A percentile compares a stretch with the other conserved stretches of the same genome.
These are phyloP conservation scores for Saposhnikovia divaricata DNA, from an alignment of 129 eudicot genomes.

Conservation along the genomic window DNA sequence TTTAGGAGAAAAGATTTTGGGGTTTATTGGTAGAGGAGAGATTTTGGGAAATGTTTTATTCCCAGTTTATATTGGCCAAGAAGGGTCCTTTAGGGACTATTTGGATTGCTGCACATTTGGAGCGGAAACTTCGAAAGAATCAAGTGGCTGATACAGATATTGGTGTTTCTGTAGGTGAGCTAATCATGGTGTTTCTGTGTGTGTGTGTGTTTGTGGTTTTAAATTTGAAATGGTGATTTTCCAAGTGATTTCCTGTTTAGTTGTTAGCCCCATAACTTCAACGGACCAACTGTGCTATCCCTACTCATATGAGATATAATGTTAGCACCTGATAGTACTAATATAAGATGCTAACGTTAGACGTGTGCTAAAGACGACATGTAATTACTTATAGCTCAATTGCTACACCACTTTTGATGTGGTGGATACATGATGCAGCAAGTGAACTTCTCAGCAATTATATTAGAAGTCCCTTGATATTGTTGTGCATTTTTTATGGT, in stretches of 20 bases:
- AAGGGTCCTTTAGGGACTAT: slow-evolving; percentile 94
- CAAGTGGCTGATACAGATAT: slow-evolving; percentile 96
- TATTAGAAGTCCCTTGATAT: background rate
- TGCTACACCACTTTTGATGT: background rate
- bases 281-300: background rate
- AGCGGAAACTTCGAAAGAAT: slow-evolving; percentile 84
- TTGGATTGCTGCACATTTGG: slow-evolving; percentile 96
- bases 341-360: background rate
- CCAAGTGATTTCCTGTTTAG: background rate
- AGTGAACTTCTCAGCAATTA: background rate
- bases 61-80: slow-evolving; percentile 87
- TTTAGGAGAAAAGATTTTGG: slow-evolving; percentile 5
- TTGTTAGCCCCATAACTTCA: too few species aligned
- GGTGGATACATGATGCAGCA: background rate
- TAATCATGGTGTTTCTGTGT: background rate
- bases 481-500: background rate
- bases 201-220: too few species aligned
- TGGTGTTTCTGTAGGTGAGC: slow-evolving; percentile 80
- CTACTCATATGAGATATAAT: background rate
- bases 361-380: background rate
- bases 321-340: background rate
- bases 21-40: background rate
- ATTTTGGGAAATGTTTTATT: slow-evolving; percentile 65
- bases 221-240: background rate
- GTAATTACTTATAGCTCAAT: background rate